Base-by-base conservation (phyloP, 768 basidiomycete genomes). In the Lentinula lateritia region DNA sequence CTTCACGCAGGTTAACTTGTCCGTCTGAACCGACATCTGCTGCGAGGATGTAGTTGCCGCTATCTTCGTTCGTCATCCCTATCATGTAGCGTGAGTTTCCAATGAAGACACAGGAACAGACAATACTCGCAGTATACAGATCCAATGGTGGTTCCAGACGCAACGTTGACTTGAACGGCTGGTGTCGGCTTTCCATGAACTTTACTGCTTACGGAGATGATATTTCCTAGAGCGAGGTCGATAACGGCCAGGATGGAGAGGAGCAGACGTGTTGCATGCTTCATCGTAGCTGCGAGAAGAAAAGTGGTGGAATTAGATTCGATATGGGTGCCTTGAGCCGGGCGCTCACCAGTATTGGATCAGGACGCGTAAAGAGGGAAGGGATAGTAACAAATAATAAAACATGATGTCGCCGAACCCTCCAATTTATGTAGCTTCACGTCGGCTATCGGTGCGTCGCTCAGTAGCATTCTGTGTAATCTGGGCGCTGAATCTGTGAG, bases 51-150 rank as follows among this genome's bases (percentile, higher is more conserved):
- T 67, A 70, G 66, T 77, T 75, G 38, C 69, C 73, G 23, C 61
- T 50, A 23, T 70, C 68, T 54, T 75, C 72, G 65, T 76, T 76
- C n/a, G 75, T 74, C 28, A 75, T 72, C 45, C 45, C 45, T 46
- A 20, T 23, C 7, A 23, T 20, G 20, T 12, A 20, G 8, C 20
- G 18, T 45, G 8, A 46, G 45, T 8, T 8, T 46, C 16, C 6
- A n/a, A 43, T 8, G 38, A 39, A n/a, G 42, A 43, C 16, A 43
- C 16, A 18, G 6, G 15, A 43, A 16, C 16, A 2, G 0, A 2
- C 3, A 2, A 9, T 48, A 23, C 42, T 43, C 16, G 6, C 42
- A 23, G 9, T 23, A 48, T 20, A 48, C 18, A 48, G 46, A 48
- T 5, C 46, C 46, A 48, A 48, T 20, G 16, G 46, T 23, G 7